phyloP scores from a whole-genome alignment of 306 rosid genomes.

The Sindora glabra region DNA sequence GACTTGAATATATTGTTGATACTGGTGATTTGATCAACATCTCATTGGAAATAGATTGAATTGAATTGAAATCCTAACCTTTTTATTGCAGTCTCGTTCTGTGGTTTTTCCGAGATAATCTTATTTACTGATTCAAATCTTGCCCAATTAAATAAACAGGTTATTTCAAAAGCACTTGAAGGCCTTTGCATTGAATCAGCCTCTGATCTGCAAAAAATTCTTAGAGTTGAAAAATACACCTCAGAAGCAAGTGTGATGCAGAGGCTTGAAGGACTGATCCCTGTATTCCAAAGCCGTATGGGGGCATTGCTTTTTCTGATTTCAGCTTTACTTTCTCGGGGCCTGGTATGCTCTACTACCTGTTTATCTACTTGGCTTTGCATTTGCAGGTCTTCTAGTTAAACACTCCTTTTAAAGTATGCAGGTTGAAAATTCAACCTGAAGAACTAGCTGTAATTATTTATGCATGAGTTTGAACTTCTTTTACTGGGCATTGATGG shows the following conservation, averaged over 20 bases:
- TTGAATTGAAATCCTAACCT: constrained; percentile 11
- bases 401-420: not conserved
- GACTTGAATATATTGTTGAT: constrained; percentile 12
- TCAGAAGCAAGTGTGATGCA: constrained; percentile 54
- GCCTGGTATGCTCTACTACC: constrained; percentile 62
- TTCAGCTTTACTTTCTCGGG: constrained; percentile 94
- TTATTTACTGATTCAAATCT: constrained; percentile 8
- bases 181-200: constrained; percentile 77
- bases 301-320: constrained; percentile 94
- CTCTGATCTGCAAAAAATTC: constrained; percentile 60
- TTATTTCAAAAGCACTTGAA: constrained; percentile 55
- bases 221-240: constrained; percentile 64
- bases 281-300: constrained; percentile 82
- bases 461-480: not conserved
- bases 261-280: constrained; percentile 68
- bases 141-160: constrained; percentile 32
- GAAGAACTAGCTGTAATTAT: not conserved
- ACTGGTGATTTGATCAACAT: constrained; percentile 1
- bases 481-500: not conserved
- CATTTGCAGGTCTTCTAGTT: not conserved
- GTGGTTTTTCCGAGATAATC: not conserved
- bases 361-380: not conserved
- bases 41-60: constrained; percentile 13
- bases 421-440: not conserved
- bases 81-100: constrained; percentile 8